Percentiles rank a stretch among this genome's conserved stretches.
Evolutionary conservation across 805 yeast species (phyloP).

Genomic region (Pichia nakasei): DNA sequence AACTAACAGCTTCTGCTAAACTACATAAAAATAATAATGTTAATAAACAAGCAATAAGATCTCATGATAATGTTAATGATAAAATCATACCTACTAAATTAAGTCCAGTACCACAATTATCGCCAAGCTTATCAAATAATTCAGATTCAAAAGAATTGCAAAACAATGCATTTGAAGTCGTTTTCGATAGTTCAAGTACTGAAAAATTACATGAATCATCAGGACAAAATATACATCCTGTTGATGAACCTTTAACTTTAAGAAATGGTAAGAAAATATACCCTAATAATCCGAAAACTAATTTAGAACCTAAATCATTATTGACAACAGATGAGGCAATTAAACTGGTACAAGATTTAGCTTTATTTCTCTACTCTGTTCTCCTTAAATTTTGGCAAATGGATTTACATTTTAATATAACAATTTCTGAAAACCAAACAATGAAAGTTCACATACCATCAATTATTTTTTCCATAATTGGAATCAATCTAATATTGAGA

Average conservation of each 20-base stretch:
- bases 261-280: constrained; percentile 13
- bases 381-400: constrained; percentile 19
- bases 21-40: background rate
- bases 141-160: constrained; percentile 8
- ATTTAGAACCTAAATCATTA: background rate
- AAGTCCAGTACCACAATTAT: background rate
- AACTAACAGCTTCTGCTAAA: background rate
- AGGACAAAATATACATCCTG: constrained; percentile 23
- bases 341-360: background rate
- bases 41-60: background rate
- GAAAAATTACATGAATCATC: background rate
- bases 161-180: constrained; percentile 25
- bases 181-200: constrained; percentile 4
- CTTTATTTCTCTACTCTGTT: background rate
- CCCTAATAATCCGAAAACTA: background rate
- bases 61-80: background rate
- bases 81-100: too few species aligned
- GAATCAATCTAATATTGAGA: constrained; percentile 10
- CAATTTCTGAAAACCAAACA: constrained; percentile 14
- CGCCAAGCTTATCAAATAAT: background rate
- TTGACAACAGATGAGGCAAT: background rate
- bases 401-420: constrained; percentile 22
- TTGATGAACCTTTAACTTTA: constrained; percentile 22
- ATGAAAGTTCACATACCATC: constrained; percentile 23
- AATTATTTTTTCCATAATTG: constrained; percentile 7